Conservation (phyloP, 805 yeast genomes). For the Myxozyma neotropica region DNA sequence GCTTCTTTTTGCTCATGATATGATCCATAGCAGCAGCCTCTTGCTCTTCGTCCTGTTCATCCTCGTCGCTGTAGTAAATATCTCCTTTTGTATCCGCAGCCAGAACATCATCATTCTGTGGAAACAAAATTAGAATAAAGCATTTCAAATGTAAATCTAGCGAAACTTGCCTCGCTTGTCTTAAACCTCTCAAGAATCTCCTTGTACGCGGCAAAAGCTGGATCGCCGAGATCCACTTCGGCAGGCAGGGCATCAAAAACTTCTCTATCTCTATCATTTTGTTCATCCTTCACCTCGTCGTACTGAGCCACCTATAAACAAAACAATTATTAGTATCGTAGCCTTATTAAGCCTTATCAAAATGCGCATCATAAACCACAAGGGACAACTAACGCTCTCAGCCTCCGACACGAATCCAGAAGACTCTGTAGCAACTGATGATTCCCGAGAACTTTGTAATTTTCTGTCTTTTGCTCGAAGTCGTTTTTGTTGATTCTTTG, state of each 20-base stretch:
- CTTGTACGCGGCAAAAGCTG: constrained; percentile 44
- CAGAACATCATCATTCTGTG: constrained; percentile 25
- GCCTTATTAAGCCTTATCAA: neutral
- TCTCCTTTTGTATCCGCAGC: constrained; percentile 38
- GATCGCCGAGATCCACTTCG: constrained; percentile 36
- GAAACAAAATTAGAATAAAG: neutral
- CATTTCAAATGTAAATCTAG: neutral
- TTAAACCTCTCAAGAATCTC: constrained; percentile 45
- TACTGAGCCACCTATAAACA: neutral
- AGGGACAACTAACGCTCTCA: constrained; percentile 7
- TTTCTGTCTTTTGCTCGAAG: constrained; percentile 26
- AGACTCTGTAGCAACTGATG: constrained; percentile 11
- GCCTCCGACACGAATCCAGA: constrained; percentile 12
- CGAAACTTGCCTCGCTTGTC: constrained; percentile 30
- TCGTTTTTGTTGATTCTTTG: constrained; percentile 29
- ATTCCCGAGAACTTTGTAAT: constrained; percentile 16
- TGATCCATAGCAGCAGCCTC: constrained; percentile 33
- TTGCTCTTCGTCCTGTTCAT: constrained; percentile 40
- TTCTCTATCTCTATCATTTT: constrained; percentile 6
- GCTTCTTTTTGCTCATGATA: constrained; percentile 51
- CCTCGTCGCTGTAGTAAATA: constrained; percentile 44
- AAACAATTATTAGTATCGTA: too few species aligned
- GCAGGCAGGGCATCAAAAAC: neutral
- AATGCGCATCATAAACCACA: neutral
- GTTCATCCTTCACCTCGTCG: constrained; percentile 1